phyloP scores from a whole-genome alignment of 805 yeast species.

The Kodamaea sagamina region DNA sequence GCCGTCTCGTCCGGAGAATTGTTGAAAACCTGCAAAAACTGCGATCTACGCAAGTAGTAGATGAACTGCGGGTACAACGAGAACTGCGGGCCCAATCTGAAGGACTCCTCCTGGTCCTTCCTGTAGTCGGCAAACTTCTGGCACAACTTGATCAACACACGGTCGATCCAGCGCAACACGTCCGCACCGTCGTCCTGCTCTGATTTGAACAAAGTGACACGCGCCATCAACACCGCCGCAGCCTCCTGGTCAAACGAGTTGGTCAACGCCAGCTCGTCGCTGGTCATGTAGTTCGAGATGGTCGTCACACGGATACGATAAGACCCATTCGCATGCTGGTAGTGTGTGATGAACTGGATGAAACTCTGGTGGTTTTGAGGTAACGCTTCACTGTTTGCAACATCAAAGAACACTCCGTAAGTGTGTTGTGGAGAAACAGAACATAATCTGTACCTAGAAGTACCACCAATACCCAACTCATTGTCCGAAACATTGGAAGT shows the following conservation, averaged over 20 bases:
- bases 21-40: slow-evolving; percentile 92
- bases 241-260: slow-evolving; percentile 97
- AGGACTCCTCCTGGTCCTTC: slow-evolving; percentile 79
- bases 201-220: slow-evolving; percentile 84
- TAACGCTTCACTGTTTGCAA: slow-evolving; percentile 49
- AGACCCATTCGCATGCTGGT: slow-evolving; percentile 94
- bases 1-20: slow-evolving; percentile 99
- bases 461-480: slow-evolving; percentile 92
- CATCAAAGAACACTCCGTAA: slow-evolving; percentile 87
- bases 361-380: slow-evolving; percentile 51
- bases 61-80: slow-evolving; percentile 93
- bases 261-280: slow-evolving; percentile 49
- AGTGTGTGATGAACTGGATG: slow-evolving; percentile 86
- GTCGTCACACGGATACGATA: slow-evolving; percentile 91
- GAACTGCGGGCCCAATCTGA: slow-evolving; percentile 81
- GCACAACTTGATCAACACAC: slow-evolving; percentile 85
- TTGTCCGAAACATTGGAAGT: slow-evolving; percentile 82
- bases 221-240: slow-evolving; percentile 90
- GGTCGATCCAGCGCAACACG: slow-evolving; percentile 91
- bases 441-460: slow-evolving; percentile 85
- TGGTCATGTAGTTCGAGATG: slow-evolving; percentile 56
- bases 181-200: slow-evolving; percentile 86
- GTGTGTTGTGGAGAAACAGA: slow-evolving; percentile 84
- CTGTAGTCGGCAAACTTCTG: slow-evolving; percentile 92
- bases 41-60: slow-evolving; percentile 93